Evolutionary conservation across 306 rosid species (phyloP), one percentile per base, ranked within the genome.

Genomic region (peach (Prunus persica)): DNA sequence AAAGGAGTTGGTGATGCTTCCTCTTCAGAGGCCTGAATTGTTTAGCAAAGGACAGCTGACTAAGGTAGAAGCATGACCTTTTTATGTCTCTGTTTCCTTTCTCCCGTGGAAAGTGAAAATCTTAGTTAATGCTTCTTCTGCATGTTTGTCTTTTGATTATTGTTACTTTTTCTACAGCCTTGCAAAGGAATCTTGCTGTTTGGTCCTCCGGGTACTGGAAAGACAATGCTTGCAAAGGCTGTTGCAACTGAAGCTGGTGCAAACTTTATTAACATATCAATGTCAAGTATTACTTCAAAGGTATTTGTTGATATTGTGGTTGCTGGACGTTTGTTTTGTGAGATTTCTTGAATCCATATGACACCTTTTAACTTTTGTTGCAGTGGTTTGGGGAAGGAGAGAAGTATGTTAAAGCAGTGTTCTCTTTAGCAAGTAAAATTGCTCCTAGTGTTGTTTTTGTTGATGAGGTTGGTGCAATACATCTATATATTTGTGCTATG

Each of bases 341-440:
- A 34, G 70, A 74, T 55, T 47, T 60, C 65, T 55, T 51, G 67
- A 67, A 41, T 50, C 56, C 28, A 51, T 65, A 55, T 80, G 76
- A 73, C n/a, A 13, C 27, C 38, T 78, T 38, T 28, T 49, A 56
- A 74, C 58, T 79, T 68, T 81, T 65, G 55, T 81, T 79, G 84
- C 89, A 94, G 97, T 94, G 98, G 98, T 94, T 94, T 77, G 98
- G 98, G 45, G 98, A 94, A 85, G 98, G 95, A 73, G 98, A 94
- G 81, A 94, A 94, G 81, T 94, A 92, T 18, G 98, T 94, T 73
- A 94, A 94, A 85, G 97, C 97, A 0, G 92, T 94, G 83, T 94
- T 94, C 80, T 94, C 98, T 52, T 80, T 94, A 11, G 98, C 98
- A 46, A 87, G 98, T 91, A 94, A 94, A 89, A 94, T 94, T 68